phyloP scores from a whole-genome alignment of 1,139 yeast genomes.

The Yueomyces sp. region DNA sequence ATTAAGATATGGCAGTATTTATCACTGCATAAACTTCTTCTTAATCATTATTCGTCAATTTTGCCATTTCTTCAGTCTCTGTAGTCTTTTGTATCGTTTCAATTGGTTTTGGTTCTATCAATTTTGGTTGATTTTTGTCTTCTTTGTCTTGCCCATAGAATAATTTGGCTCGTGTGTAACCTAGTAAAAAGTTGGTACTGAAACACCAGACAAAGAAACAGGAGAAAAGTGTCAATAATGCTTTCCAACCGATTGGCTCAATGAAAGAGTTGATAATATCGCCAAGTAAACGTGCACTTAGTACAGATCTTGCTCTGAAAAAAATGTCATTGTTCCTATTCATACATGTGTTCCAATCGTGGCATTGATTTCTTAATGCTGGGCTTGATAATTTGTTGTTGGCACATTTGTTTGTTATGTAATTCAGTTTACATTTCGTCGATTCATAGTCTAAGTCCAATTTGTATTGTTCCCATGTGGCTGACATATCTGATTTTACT shows the following conservation, averaged over 20 bases:
- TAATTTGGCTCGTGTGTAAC: slow-evolving; percentile 21
- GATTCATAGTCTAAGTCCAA: slow-evolving; percentile 54
- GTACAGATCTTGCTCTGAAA: slow-evolving; percentile 60
- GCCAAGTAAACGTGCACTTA: slow-evolving; percentile 62
- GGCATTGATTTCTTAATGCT: slow-evolving; percentile 61
- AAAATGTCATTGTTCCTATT: slow-evolving; percentile 67
- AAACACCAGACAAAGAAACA: slow-evolving; percentile 19
- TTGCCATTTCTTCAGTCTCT: too few relatives aligned
- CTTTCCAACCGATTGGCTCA: slow-evolving; percentile 64
- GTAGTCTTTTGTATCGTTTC: too few relatives aligned
- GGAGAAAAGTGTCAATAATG: slow-evolving; percentile 37
- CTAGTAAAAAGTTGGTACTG: slow-evolving; percentile 22
- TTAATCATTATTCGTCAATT: too few relatives aligned
- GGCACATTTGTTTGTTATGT: slow-evolving; percentile 58
- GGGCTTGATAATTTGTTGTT: slow-evolving; percentile 43
- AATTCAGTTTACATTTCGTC: slow-evolving; percentile 57
- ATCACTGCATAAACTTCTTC: too few relatives aligned
- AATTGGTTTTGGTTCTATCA: too few relatives aligned
- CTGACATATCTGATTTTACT: slow-evolving; percentile 59
- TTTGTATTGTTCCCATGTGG: slow-evolving; percentile 51
- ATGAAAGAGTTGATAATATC: slow-evolving; percentile 70
- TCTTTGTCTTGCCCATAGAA: slow-evolving; percentile 13
- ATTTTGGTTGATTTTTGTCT: too few relatives aligned
- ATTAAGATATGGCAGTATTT: too few relatives aligned
- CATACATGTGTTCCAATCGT: slow-evolving; percentile 76